Conservation (phyloP, 2,329 filamentous ascomycete genomes). For the Xylariaceae sp. region DNA sequence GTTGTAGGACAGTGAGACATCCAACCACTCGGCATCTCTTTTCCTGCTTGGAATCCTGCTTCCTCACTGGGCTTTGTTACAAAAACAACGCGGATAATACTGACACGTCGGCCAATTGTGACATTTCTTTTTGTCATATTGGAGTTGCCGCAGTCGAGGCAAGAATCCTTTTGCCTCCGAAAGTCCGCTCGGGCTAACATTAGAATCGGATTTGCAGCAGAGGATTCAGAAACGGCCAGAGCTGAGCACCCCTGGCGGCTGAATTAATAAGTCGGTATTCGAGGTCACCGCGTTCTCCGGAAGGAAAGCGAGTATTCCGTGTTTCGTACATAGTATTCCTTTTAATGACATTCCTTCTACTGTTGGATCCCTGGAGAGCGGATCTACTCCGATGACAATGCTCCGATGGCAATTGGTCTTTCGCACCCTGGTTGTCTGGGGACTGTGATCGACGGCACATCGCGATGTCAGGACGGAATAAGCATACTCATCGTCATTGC, state of each 20-base stretch:
- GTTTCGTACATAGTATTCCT: background rate
- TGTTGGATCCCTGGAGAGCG: constrained; percentile 9
- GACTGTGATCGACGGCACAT: constrained; percentile 11
- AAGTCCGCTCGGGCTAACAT: constrained; percentile 25
- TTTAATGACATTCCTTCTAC: background rate
- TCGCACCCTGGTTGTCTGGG: constrained; percentile 1
- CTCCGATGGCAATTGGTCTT: constrained; percentile 16
- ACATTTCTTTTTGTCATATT: constrained; percentile 5
- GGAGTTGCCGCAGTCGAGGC: constrained; percentile 14
- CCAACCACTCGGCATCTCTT: background rate
- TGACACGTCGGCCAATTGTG: background rate
- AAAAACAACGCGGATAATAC: too few species aligned
- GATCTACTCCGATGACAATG: background rate
- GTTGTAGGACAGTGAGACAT: background rate
- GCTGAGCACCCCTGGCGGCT: constrained; percentile 11
- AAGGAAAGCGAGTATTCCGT: constrained; percentile 1
- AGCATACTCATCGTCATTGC: background rate
- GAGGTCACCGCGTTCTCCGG: constrained; percentile 13
- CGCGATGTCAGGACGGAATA: constrained; percentile 8
- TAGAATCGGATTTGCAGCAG: constrained; percentile 25
- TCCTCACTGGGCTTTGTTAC: background rate
- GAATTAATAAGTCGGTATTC: constrained; percentile 11
- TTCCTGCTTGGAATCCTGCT: background rate
- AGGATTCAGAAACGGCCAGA: constrained; percentile 21
- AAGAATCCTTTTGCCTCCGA: constrained; percentile 18